Percentiles rank a stretch among this genome's conserved stretches.
phyloP scores from a whole-genome alignment of 345 rosid genomes.

The Syzygium oleosum region DNA sequence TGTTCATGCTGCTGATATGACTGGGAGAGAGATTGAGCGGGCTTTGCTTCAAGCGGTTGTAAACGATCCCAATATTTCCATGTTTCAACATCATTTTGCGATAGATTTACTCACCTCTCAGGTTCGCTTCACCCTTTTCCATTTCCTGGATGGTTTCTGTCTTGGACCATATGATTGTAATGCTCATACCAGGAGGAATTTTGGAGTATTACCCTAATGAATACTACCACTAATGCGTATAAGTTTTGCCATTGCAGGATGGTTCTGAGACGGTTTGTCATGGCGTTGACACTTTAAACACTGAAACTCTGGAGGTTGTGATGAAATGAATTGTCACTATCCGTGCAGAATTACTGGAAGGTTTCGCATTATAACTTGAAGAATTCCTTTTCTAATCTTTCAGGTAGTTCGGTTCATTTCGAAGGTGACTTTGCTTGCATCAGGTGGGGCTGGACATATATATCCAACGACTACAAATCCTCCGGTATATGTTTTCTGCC shows the following conservation, averaged over 20 bases:
- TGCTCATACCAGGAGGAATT: background rate
- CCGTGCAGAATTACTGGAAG: background rate
- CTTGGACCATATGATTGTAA: background rate
- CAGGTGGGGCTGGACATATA: constrained; percentile 98
- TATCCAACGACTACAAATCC: constrained; percentile 95
- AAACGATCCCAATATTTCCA: constrained; percentile 64
- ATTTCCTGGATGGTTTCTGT: background rate
- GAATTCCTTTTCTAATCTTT: background rate
- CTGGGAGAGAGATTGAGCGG: constrained; percentile 95
- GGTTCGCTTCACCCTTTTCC: constrained; percentile 20
- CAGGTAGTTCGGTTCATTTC: constrained; percentile 87
- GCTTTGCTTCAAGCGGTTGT: constrained; percentile 78
- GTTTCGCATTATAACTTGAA: background rate
- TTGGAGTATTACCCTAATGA: background rate
- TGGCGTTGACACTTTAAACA: constrained; percentile 84
- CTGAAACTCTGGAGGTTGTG: constrained; percentile 76
- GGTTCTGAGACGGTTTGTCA: constrained; percentile 65
- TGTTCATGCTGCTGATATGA: constrained; percentile 98
- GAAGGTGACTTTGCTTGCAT: constrained; percentile 90
- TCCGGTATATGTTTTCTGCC: constrained; percentile 30
- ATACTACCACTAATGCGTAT: background rate
- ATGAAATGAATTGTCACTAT: background rate
- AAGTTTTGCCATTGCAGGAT: constrained; percentile 41
- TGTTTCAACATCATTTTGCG: constrained; percentile 87
- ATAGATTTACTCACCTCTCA: constrained; percentile 87